These are phyloP conservation scores for Raffaelea ambrosiae DNA, from an alignment of 2,329 filamentous ascomycete genomes.

Conservation along the genomic window DNA sequence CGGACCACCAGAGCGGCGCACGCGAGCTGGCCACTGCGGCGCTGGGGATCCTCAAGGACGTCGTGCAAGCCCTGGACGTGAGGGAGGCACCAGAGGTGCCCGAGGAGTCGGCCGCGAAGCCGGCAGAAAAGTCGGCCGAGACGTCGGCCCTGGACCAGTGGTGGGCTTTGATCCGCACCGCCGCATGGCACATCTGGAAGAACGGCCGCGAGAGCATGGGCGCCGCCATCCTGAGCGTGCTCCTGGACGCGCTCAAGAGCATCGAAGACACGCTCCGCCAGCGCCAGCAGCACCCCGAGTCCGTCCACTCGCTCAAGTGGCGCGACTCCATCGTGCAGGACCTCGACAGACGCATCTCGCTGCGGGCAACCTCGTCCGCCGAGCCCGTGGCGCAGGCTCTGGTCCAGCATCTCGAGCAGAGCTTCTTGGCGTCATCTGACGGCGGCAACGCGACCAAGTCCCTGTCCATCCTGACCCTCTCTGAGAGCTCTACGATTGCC, in stretches of 20 bases:
- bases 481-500: constrained; percentile 53
- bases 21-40: constrained; percentile 48
- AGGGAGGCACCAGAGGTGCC: background rate
- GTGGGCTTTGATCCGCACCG: constrained; percentile 48
- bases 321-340: constrained; percentile 9
- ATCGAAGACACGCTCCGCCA: constrained; percentile 24
- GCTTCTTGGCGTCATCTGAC: constrained; percentile 15
- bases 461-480: constrained; percentile 50
- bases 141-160: constrained; percentile 28
- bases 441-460: constrained; percentile 1
- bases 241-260: constrained; percentile 36
- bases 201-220: constrained; percentile 60
- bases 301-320: constrained; percentile 2
- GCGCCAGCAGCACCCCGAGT: constrained; percentile 12
- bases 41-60: constrained; percentile 37
- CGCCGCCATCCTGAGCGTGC: constrained; percentile 43
- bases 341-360: constrained; percentile 13
- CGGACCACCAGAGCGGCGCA: constrained; percentile 52
- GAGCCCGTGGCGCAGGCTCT: constrained; percentile 21
- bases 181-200: constrained; percentile 56
- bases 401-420: constrained; percentile 23
- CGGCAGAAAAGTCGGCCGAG: background rate
- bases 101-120: background rate
- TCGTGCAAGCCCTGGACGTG: constrained; percentile 27
- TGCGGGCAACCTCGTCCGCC: constrained; percentile 15